Evolutionary conservation across 176 grass and related monocot species (phyloP).

Genomic region (Avena atlantica): DNA sequence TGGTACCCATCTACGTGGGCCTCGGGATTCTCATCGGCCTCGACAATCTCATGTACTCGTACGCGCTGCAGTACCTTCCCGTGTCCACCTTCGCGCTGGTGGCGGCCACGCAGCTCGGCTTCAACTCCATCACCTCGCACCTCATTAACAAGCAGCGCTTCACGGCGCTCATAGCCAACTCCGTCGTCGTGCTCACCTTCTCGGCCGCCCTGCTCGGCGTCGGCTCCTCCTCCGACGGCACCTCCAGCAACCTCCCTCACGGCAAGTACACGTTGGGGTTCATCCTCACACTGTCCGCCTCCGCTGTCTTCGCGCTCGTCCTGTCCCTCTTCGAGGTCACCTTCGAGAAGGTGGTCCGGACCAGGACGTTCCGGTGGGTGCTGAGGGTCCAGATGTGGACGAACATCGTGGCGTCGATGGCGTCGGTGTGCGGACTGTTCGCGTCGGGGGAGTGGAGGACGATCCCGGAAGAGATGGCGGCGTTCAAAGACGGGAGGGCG

Average conservation of each 20-base stretch:
- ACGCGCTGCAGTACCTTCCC: conserved; percentile 78
- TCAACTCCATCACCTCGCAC: conserved; percentile 80
- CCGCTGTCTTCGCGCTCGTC: conserved; percentile 61
- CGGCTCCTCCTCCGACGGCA: conserved; percentile 45
- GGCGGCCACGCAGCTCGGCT: conserved; percentile 72
- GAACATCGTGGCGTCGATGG: conserved; percentile 38
- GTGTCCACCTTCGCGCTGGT: conserved; percentile 89
- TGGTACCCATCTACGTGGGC: conserved; percentile 52
- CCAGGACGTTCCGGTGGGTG: conserved; percentile 48
- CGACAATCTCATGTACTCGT: conserved; percentile 92
- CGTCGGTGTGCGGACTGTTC: conserved; percentile 46
- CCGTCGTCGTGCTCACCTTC: conserved; percentile 77
- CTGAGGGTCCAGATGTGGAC: conserved; percentile 48
- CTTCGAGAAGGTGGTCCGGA: conserved; percentile 62
- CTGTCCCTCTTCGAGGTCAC: conserved; percentile 66
- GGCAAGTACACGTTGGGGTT: conserved; percentile 69
- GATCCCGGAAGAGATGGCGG: conserved; percentile 55
- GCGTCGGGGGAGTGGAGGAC: not conserved
- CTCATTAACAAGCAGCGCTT: conserved; percentile 79
- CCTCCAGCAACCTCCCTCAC: conserved; percentile 40
- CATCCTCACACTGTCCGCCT: conserved; percentile 63
- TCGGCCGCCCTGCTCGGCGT: conserved; percentile 68
- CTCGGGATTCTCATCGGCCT: conserved; percentile 57
- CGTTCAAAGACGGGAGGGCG: conserved; percentile 55
- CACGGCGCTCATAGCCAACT: conserved; percentile 79